A percentile compares a stretch with the other conserved stretches of the same genome.
These are phyloP conservation scores for Arctium minus DNA, from an alignment of 129 eudicot genomes.

Conservation along the genomic window DNA sequence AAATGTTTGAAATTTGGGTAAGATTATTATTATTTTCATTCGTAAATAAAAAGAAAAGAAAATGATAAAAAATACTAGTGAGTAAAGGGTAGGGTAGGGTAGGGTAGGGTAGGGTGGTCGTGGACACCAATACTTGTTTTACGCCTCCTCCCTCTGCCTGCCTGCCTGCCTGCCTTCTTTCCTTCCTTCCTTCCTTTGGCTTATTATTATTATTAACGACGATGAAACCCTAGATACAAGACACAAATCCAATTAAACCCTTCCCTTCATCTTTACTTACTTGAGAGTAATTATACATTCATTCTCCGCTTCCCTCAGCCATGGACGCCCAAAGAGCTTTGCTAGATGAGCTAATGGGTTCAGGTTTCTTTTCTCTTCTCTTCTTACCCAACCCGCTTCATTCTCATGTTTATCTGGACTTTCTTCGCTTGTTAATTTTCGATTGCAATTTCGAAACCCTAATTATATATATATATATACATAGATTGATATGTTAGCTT, in stretches of 20 bases:
- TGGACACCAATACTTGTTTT: slow-evolving; percentile 7
- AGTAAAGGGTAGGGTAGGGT: neutral
- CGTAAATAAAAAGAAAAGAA: too few species aligned
- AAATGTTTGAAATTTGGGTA: too few species aligned
- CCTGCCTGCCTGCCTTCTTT: too few species aligned
- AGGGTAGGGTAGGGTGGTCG: neutral
- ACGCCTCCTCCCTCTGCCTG: slow-evolving; percentile 1
- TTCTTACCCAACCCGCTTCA: neutral
- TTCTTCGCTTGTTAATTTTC: neutral
- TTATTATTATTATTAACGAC: neutral
- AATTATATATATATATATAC: too few species aligned
- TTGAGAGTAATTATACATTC: neutral
- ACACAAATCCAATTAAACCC: slow-evolving; percentile 17
- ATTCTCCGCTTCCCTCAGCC: neutral
- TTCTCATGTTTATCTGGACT: neutral
- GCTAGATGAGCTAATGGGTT: slow-evolving; percentile 97
- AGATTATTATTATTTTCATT: too few species aligned
- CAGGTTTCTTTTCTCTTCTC: slow-evolving; percentile 41
- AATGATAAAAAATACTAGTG: too few species aligned
- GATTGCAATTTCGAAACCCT: neutral
- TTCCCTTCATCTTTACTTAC: neutral
- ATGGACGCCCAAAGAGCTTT: slow-evolving; percentile 99
- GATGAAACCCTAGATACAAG: slow-evolving; percentile 19
- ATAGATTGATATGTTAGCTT: neutral
- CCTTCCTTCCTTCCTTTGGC: neutral